These are phyloP conservation scores for Pichia sp. DNA, from an alignment of 1,139 yeast species.

Conservation along the genomic window DNA sequence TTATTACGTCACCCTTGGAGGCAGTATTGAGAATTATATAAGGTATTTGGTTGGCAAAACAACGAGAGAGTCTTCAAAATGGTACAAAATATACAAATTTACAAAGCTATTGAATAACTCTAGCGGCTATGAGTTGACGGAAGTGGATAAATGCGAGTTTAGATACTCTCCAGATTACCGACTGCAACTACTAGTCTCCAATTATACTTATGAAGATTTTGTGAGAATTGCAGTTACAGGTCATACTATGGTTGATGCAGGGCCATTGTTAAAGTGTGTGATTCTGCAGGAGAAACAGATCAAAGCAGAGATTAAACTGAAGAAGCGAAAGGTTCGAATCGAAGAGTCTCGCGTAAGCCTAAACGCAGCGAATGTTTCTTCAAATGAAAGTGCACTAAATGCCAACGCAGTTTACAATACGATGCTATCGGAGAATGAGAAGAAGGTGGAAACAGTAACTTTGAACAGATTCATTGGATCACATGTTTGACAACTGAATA, in stretches of 20 bases:
- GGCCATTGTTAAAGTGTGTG: constrained; percentile 2
- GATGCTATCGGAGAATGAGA: neutral
- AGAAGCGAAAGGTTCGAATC: too few species aligned
- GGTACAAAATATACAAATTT: constrained; percentile 1
- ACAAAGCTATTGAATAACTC: neutral
- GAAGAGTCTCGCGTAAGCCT: too few species aligned
- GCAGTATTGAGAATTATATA: neutral
- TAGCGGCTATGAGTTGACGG: neutral
- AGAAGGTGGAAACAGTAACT: neutral
- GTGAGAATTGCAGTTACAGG: constrained; percentile 2
- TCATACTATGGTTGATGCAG: constrained; percentile 3
- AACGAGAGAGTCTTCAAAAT: constrained; percentile 1
- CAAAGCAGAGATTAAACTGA: neutral
- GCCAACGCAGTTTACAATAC: too few species aligned
- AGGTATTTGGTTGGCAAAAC: neutral
- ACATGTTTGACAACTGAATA: neutral
- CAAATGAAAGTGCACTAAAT: too few species aligned
- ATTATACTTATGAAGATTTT: constrained; percentile 2
- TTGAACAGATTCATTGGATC: neutral
- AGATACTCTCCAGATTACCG: constrained; percentile 2
- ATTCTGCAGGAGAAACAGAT: neutral
- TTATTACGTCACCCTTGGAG: neutral
- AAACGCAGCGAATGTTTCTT: too few species aligned
- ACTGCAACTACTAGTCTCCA: constrained; percentile 1
- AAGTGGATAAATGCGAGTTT: constrained; percentile 1